Evolutionary conservation across 2,329 filamentous ascomycete genomes (phyloP).

Genomic region (Botrytis aclada): DNA sequence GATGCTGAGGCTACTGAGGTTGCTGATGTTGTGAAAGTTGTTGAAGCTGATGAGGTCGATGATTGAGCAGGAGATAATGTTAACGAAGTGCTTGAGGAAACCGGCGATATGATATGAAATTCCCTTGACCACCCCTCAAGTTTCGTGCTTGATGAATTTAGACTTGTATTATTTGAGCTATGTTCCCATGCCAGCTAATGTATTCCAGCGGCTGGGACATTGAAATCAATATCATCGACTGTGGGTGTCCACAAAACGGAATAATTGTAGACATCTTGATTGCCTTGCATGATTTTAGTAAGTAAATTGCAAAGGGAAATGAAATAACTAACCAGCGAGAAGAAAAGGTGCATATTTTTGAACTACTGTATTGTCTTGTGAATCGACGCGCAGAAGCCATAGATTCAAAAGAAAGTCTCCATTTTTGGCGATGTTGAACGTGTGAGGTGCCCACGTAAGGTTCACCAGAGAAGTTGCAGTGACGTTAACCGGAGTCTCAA

Average conservation of each 20-base stretch:
- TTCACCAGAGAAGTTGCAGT: not conserved
- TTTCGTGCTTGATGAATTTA: not conserved
- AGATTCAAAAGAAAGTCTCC: slow-evolving; percentile 7
- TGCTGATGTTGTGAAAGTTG: not conserved
- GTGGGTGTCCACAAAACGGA: not conserved
- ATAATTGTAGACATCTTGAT: not conserved
- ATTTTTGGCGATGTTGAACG: not conserved
- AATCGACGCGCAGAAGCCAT: slow-evolving; percentile 2
- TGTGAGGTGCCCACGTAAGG: not conserved
- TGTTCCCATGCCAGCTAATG: slow-evolving; percentile 5
- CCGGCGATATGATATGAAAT: not conserved
- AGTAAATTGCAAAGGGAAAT: not conserved
- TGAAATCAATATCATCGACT: not conserved
- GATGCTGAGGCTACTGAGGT: no score
- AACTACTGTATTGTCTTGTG: not conserved
- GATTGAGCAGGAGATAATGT: not conserved
- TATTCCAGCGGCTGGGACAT: not conserved
- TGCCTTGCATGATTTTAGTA: not conserved
- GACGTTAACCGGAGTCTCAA: not conserved
- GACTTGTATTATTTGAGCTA: not conserved
- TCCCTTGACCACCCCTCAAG: not conserved
- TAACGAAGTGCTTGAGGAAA: not conserved
- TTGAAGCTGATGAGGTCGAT: not conserved
- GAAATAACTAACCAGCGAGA: slow-evolving; percentile 1
- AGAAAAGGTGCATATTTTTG: not conserved